Evolutionary conservation across 1,139 yeast species (phyloP).

Genomic region (Lodderomyces elongisporus): DNA sequence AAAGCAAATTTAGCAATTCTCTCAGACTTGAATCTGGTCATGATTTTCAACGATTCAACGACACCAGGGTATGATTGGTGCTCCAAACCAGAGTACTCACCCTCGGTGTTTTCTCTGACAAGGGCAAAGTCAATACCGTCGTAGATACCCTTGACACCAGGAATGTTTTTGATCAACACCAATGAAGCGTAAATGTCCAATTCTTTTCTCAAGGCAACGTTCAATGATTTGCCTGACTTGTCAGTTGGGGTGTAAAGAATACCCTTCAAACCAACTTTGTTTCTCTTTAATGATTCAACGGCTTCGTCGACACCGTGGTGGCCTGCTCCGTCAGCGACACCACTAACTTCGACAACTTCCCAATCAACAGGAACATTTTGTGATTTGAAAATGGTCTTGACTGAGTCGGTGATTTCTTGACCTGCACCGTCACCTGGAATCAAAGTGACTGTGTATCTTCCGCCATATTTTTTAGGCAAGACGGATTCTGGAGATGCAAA

Average conservation of each 20-base stretch:
- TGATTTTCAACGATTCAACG: slow-evolving; percentile 92
- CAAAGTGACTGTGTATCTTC: slow-evolving; percentile 85
- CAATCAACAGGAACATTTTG: slow-evolving; percentile 89
- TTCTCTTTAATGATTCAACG: slow-evolving; percentile 87
- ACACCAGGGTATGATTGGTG: slow-evolving; percentile 98
- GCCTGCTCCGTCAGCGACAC: slow-evolving; percentile 58
- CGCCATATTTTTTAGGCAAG: slow-evolving; percentile 90
- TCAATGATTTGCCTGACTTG: slow-evolving; percentile 57
- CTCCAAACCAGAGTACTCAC: slow-evolving; percentile 98
- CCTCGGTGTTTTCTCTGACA: slow-evolving; percentile 96
- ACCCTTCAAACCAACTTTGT: slow-evolving; percentile 96
- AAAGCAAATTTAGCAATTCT: slow-evolving; percentile 97
- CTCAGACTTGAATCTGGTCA: slow-evolving; percentile 92
- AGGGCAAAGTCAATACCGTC: slow-evolving; percentile 87
- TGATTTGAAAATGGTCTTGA: slow-evolving; percentile 80
- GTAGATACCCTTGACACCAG: slow-evolving; percentile 89
- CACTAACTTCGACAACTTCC: slow-evolving; percentile 88
- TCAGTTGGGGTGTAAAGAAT: slow-evolving; percentile 88
- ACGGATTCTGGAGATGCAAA: slow-evolving; percentile 55
- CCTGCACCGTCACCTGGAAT: slow-evolving; percentile 99
- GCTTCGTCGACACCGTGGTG: slow-evolving; percentile 67
- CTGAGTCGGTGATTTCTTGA: slow-evolving; percentile 92
- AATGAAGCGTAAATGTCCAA: slow-evolving; percentile 93
- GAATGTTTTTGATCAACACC: slow-evolving; percentile 87
- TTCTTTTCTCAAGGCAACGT: slow-evolving; percentile 95